Evolutionary conservation across 2,329 filamentous ascomycete genomes (phyloP), one percentile per base, ranked within the genome.

Genomic region (Zarea fungicola): DNA sequence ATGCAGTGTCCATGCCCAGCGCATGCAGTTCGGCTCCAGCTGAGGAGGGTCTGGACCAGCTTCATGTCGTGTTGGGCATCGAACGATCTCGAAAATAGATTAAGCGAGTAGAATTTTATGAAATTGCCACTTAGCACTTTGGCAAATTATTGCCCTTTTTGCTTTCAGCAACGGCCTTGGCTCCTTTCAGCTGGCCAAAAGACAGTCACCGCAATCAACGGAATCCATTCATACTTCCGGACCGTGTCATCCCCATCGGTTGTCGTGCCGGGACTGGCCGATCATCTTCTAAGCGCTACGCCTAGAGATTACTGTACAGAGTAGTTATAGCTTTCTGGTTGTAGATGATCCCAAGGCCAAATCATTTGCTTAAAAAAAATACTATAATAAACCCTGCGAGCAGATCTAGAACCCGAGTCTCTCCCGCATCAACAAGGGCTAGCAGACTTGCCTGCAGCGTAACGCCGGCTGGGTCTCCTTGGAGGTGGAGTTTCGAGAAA

Each of bases 241-340:
- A 40, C 28, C 26, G 11, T 10, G n/a, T 19, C 44, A 47, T 21
- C 14, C 16, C 28, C 34, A 8, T 39, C 43, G 43, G 34, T 25
- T 23, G 26, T 19, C 19, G 34, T 47, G 14, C 26, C 26, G 43
- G 25, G 18, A 13, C 10, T 14, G 18, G 23, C 44, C 36, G 44
- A 47, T 37, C 42, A 19, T 25, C 26, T 34, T 41, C n/a, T 34
- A 47, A 47, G 35, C 44, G 44, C 36, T 36, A n/a, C n/a, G n/a
- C n/a, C n/a, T n/a, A n/a, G n/a, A 25, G 35, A n/a, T 21, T 10
- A 26, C 21, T 31, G 13, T 14, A 39, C 44, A 26, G 35, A 11
- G 22, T 18, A 5, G 35, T 28, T 35, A 47, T 32, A 26, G 43
- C 18, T 18, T 35, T 35, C 18, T 13, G 28, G 28, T 19, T 21